A percentile compares a stretch with the other conserved stretches of the same genome.
phyloP scores from a whole-genome alignment of 306 rosid species.

The Sphenostylis stenocarpa region DNA sequence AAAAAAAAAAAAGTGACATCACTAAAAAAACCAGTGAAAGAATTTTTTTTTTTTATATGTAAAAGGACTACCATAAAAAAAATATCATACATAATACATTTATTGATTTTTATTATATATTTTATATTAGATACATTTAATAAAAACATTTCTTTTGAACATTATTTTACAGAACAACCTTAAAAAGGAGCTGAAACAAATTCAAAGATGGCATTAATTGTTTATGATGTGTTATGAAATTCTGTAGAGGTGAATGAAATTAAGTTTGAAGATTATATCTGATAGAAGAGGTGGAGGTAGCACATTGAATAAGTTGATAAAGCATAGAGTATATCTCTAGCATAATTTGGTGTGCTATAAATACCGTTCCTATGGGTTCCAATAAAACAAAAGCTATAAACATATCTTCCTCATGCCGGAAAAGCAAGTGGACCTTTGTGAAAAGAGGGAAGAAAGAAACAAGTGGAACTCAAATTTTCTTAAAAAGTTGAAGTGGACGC shows the following conservation, averaged over 20 bases:
- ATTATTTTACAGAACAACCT: neutral
- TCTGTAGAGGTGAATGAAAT: neutral
- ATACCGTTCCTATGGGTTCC: neutral
- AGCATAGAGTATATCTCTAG: neutral
- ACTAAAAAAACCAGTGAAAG: too few relatives aligned
- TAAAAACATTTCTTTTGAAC: too few relatives aligned
- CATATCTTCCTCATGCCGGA: slow-evolving; percentile 27
- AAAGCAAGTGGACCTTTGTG: slow-evolving; percentile 37
- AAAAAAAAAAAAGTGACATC: too few relatives aligned
- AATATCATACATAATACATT: too few relatives aligned
- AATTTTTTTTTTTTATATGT: too few relatives aligned
- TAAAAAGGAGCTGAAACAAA: too few relatives aligned
- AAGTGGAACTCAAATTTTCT: slow-evolving; percentile 33
- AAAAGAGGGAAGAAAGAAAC: slow-evolving; percentile 25
- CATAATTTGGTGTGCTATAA: neutral
- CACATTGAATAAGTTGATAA: neutral
- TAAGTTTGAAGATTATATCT: neutral
- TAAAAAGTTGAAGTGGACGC: slow-evolving; percentile 32
- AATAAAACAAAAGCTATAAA: slow-evolving; percentile 27
- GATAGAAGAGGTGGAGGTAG: neutral
- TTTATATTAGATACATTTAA: too few relatives aligned
- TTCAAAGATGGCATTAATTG: too few relatives aligned
- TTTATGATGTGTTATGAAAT: neutral
- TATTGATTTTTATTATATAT: too few relatives aligned
- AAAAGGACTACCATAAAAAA: too few relatives aligned